Evolutionary conservation across 1,139 yeast genomes (phyloP).

Genomic region (Magnusiomyces magnusii): DNA sequence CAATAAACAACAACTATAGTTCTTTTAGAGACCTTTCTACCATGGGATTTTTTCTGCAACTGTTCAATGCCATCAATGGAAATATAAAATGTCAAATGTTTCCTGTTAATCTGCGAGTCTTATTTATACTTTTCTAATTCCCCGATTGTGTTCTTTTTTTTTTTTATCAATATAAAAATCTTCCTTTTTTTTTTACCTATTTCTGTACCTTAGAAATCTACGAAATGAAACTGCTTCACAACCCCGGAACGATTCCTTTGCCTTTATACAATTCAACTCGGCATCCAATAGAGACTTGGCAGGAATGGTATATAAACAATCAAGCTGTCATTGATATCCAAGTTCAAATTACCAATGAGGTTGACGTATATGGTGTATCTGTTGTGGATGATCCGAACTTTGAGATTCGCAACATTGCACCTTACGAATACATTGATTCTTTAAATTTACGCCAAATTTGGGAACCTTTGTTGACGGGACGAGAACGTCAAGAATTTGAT

Average conservation of each 20-base stretch:
- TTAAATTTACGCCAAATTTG: constrained; percentile 31
- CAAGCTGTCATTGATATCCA: constrained; percentile 18
- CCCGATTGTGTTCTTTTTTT: too few species aligned
- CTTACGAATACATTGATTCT: constrained; percentile 31
- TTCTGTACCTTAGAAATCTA: too few species aligned
- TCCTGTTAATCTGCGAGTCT: background rate
- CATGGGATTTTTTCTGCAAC: background rate
- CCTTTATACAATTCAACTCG: constrained; percentile 24
- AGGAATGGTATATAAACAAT: constrained; percentile 29
- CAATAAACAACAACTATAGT: background rate
- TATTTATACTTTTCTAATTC: too few species aligned
- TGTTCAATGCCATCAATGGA: background rate
- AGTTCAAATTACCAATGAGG: background rate
- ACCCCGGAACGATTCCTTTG: constrained; percentile 13
- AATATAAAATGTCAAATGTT: background rate
- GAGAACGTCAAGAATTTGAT: constrained; percentile 31
- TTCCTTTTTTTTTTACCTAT: background rate
- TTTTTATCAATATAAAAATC: too few species aligned
- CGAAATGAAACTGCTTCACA: too few species aligned
- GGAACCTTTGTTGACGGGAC: constrained; percentile 31
- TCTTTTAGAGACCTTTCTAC: background rate
- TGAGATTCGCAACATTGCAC: constrained; percentile 25
- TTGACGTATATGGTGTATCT: constrained; percentile 1
- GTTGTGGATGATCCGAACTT: background rate
- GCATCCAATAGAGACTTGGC: constrained; percentile 33